These are phyloP conservation scores for Zygotorulaspora sp. DNA, from an alignment of 805 yeast genomes.

Conservation along the genomic window DNA sequence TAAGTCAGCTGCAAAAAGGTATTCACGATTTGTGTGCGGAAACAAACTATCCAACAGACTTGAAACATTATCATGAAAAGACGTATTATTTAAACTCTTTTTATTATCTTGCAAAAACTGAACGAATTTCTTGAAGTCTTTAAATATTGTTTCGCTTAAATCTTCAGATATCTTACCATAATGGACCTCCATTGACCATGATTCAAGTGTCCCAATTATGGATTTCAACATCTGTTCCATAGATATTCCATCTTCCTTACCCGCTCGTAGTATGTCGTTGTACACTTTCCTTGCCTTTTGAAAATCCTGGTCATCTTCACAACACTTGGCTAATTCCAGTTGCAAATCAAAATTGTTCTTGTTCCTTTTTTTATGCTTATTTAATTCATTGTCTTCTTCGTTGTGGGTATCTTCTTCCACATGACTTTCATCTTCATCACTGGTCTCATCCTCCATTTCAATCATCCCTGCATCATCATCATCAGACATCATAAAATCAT, in stretches of 20 bases:
- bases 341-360: slow-evolving; percentile 4
- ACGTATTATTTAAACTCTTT: neutral
- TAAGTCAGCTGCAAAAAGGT: slow-evolving; percentile 7
- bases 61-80: neutral
- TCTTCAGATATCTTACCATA: slow-evolving; percentile 8
- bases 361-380: neutral
- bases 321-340: slow-evolving; percentile 12
- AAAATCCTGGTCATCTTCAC: slow-evolving; percentile 16
- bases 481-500: slow-evolving; percentile 34
- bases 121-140: slow-evolving; percentile 3
- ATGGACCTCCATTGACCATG: slow-evolving; percentile 11
- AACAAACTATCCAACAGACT: slow-evolving; percentile 3
- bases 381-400: neutral
- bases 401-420: neutral
- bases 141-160: neutral
- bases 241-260: neutral
- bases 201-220: slow-evolving; percentile 4
- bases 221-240: slow-evolving; percentile 7
- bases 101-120: neutral
- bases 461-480: slow-evolving; percentile 26
- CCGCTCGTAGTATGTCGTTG: slow-evolving; percentile 1
- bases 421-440: slow-evolving; percentile 13
- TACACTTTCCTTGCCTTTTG: slow-evolving; percentile 11
- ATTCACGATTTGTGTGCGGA: slow-evolving; percentile 6
- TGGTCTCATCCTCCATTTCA: slow-evolving; percentile 29